Conservation (phyloP, 768 basidiomycete species). For the Russula lepida region DNA sequence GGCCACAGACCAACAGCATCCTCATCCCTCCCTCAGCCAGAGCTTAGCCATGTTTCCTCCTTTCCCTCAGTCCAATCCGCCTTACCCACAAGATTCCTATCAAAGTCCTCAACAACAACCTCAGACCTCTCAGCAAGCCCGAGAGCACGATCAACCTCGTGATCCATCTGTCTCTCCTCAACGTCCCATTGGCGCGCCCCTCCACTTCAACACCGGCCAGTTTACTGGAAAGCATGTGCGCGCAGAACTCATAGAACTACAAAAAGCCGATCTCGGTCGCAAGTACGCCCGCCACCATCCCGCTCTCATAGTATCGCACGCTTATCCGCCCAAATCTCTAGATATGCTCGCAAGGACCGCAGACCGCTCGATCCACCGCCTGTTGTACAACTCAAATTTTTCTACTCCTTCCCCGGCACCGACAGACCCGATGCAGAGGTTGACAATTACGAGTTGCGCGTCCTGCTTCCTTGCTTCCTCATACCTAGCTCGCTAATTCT, state of each 20-base stretch:
- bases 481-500: slow-evolving; percentile 4
- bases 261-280: slow-evolving; percentile 30
- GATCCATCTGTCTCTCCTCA: slow-evolving; percentile 3
- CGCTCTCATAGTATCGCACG: background rate
- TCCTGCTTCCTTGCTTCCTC: background rate
- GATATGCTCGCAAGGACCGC: slow-evolving; percentile 24
- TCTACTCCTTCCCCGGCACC: slow-evolving; percentile 11
- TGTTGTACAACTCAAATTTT: slow-evolving; percentile 24
- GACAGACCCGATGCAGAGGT: slow-evolving; percentile 14
- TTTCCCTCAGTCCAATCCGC: background rate
- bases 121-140: background rate
- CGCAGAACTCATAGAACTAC: slow-evolving; percentile 24
- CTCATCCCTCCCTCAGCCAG: background rate
- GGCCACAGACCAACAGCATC: background rate
- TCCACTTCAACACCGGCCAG: slow-evolving; percentile 26
- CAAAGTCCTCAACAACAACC: background rate
- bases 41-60: slow-evolving; percentile 15
- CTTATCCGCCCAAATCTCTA: background rate
- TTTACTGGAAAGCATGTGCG: slow-evolving; percentile 26
- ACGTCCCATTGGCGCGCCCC: slow-evolving; percentile 23
- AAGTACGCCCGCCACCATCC: slow-evolving; percentile 22
- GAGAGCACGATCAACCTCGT: slow-evolving; percentile 11
- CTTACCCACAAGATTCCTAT: slow-evolving; percentile 1
- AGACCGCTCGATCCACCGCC: slow-evolving; percentile 26
- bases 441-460: slow-evolving; percentile 20